Percentiles rank a stretch among this genome's conserved stretches.
phyloP scores from a whole-genome alignment of 2,329 filamentous ascomycete species.

The Neopestalotiopsis sp. region DNA sequence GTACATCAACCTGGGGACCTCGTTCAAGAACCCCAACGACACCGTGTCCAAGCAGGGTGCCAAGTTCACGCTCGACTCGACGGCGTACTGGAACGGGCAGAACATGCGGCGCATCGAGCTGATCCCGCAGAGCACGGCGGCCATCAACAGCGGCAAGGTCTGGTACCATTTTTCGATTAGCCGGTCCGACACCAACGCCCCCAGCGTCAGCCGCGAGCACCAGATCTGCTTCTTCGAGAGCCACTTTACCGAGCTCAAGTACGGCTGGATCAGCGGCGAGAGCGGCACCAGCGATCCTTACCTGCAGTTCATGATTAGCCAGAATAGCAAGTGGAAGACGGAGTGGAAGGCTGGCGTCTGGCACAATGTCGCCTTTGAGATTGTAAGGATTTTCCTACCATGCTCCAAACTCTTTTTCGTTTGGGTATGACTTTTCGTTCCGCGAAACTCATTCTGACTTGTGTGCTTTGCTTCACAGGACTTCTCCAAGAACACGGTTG shows the following conservation, averaged over 20 bases:
- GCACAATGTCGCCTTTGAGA: slow-evolving; percentile 79
- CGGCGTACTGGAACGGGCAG: slow-evolving; percentile 74
- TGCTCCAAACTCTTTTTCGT: not conserved
- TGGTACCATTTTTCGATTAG: slow-evolving; percentile 77
- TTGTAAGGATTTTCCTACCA: slow-evolving; percentile 35
- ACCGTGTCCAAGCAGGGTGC: slow-evolving; percentile 66
- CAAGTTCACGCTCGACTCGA: slow-evolving; percentile 69
- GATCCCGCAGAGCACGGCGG: slow-evolving; percentile 71
- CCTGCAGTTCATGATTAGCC: slow-evolving; percentile 69
- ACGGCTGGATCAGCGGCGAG: slow-evolving; percentile 62
- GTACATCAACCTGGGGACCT: slow-evolving; percentile 65
- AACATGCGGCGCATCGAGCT: slow-evolving; percentile 76
- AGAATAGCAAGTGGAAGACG: slow-evolving; percentile 66
- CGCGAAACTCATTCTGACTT: not conserved
- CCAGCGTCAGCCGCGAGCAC: slow-evolving; percentile 68
- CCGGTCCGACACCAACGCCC: slow-evolving; percentile 63
- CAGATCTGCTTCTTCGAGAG: slow-evolving; percentile 69
- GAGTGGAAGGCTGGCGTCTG: slow-evolving; percentile 68
- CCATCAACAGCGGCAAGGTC: slow-evolving; percentile 70
- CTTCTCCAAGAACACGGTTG: slow-evolving; percentile 67
- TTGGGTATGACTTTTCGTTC: not conserved
- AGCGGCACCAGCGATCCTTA: slow-evolving; percentile 51
- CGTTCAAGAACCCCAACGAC: slow-evolving; percentile 71
- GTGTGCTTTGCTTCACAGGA: slow-evolving; percentile 41
- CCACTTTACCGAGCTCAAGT: slow-evolving; percentile 79